Base-by-base conservation (phyloP, 2,329 filamentous ascomycete genomes). In the Fusarium sp. region DNA sequence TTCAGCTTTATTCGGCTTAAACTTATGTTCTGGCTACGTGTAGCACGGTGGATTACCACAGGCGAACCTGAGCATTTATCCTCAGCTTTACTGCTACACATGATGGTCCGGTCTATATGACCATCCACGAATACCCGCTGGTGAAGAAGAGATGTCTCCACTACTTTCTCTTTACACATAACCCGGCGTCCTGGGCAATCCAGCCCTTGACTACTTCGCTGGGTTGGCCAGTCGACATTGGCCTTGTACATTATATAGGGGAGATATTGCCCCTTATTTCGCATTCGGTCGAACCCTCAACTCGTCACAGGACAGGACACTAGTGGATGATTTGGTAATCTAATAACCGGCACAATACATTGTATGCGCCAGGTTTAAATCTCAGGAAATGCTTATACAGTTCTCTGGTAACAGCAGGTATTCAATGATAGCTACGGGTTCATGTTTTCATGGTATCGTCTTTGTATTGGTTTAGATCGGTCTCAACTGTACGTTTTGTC, bases 351-450 rank as follows among this genome's bases (percentile, higher is more conserved):
- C 40, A 30, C 20, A 42, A 43, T 59, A 28, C 23, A 19, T 30
- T 30, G 32, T 11, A 23, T 23, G 34, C 28, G 28, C 21, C 15
- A 20, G 19, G 21, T 53, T n/a, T 11, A 19, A 36, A 12, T 34
- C 14, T 15, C 2, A 32, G 28, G 28, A 15, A 32, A 32, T 15
- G 14, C 7, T n/a, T n/a, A 7, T 36, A 36, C 10, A 10, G n/a
- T 11, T 36, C 8, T 32, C n/a, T 46, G 17, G 8, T n/a, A n/a
- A 34, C 28, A 47, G 15, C 17, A 46, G 20, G 44, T 26, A n/a
- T 48, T 14, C 15, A 58, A 42, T 56, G 28, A 56, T 26, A 36
- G 19, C 19, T 47, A 36, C 21, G 12, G 28, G 19, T 28, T 46
- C n/a, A 20, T 28, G 10, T 7, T 32, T 32, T 14, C 12, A 7